Evolutionary conservation across 1,284 basidiomycete genomes (phyloP), one percentile per base, ranked within the genome.

Genomic region (Cutaneotrichosporon dermatis): DNA sequence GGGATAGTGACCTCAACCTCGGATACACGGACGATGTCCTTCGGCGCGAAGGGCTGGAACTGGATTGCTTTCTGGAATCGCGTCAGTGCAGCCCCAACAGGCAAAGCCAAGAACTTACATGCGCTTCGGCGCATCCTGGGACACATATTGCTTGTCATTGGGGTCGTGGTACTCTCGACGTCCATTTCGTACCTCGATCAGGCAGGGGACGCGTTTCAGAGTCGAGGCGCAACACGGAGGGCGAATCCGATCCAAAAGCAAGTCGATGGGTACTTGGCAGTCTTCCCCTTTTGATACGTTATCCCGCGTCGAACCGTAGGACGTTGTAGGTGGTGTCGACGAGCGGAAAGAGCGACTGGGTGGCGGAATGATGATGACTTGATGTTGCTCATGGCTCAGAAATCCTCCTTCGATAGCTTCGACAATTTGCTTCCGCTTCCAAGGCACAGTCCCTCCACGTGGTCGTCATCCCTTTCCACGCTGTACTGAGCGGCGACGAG

Each of bases 1-100:
- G 90, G 83, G 75, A 91, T 88, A 33, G 90, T 93, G 64, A 95
- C 89, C 78, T 97, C 91, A 68, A 93, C 95, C 76, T 98, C 93
- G 12, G 93, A 89, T 61, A 96, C 84, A 71, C 88, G 89, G 66
- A 96, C 94, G 9, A 93, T 90, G 71, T 96, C 92, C 77, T 95
- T 92, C 39, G 90, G 87, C 74, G 88, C 90, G 67, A 97, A 82
- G 49, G 94, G 84, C 74, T 89, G 89, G 79, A 97, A 97, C 80
- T 96, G 94, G 49, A 98, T 84, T 90, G 87, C 81, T 95, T 95
- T 68, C 92, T 95, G 73, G 33, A 36, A 12, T 10, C 3, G 15
- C 25, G 51, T 57, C 57, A 64, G 53, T 44, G 25, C 2, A 25
- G 25, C 25, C 3, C 25, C 25, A 25, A 25, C 25, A 25, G 2